Conservation (phyloP, 805 yeast species). For the Lachancea kluyveri region DNA sequence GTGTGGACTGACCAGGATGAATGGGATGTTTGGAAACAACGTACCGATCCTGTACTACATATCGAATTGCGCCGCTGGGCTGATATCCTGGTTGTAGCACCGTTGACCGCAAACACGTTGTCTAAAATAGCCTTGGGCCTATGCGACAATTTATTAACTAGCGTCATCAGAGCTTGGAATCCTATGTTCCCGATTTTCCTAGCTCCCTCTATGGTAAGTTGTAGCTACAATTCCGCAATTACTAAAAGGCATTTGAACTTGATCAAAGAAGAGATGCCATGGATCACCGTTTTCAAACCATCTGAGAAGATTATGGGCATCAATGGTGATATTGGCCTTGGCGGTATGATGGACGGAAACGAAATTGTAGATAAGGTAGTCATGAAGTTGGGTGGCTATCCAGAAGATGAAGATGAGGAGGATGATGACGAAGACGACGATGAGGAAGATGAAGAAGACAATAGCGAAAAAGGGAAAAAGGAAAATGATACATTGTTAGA, state of each 20-base stretch:
- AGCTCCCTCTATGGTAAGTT: conserved; percentile 95
- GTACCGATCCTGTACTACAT: conserved; percentile 89
- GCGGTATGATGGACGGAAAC: conserved; percentile 98
- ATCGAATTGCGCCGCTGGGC: conserved; percentile 97
- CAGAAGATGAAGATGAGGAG: conserved; percentile 47
- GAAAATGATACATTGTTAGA: conserved; percentile 41
- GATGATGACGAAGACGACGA: conserved; percentile 41
- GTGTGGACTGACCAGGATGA: conserved; percentile 94
- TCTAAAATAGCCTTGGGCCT: conserved; percentile 86
- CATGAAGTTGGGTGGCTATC: conserved; percentile 59
- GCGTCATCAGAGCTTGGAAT: conserved; percentile 93
- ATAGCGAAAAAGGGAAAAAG: conserved; percentile 28
- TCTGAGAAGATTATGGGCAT: conserved; percentile 89
- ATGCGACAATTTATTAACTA: conserved; percentile 87
- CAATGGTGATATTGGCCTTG: conserved; percentile 98
- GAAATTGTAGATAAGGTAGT: conserved; percentile 86
- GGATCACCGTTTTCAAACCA: conserved; percentile 91
- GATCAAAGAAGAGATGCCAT: conserved; percentile 85
- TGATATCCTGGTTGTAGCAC: conserved; percentile 87
- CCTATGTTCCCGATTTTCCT: conserved; percentile 79
- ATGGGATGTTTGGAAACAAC: conserved; percentile 80
- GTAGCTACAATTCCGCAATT: conserved; percentile 82
- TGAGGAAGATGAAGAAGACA: conserved; percentile 33
- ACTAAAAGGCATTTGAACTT: conserved; percentile 77
- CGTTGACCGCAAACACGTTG: conserved; percentile 86